A percentile compares a stretch with the other conserved stretches of the same genome.
Conservation (phyloP, 768 basidiomycete genomes). For the Phanerochaete sordida region DNA sequence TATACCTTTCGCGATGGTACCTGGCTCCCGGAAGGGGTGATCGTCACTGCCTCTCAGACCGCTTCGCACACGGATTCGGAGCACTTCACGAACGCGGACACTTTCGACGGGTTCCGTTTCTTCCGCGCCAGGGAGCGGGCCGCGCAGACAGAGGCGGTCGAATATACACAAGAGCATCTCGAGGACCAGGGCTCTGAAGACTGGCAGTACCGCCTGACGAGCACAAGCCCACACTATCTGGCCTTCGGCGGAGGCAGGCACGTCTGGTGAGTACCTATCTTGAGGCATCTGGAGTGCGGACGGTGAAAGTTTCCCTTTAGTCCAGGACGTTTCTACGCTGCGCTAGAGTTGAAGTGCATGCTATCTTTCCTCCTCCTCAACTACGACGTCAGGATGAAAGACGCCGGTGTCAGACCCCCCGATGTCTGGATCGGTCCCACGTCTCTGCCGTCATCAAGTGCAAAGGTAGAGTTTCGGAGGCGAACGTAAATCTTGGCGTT, state of each 20-base stretch:
- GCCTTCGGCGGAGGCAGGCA: slow-evolving; percentile 2
- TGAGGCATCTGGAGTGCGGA: no score
- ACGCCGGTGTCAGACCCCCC: neutral
- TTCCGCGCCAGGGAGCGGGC: slow-evolving; percentile 8
- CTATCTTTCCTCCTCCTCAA: neutral
- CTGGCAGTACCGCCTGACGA: neutral
- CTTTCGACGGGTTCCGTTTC: slow-evolving; percentile 49
- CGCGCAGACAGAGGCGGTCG: slow-evolving; percentile 5
- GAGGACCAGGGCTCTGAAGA: slow-evolving; percentile 18
- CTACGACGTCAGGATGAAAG: neutral
- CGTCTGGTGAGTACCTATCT: neutral
- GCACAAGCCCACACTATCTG: neutral
- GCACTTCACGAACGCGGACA: slow-evolving; percentile 16
- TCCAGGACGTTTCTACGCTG: neutral
- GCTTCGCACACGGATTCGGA: slow-evolving; percentile 21
- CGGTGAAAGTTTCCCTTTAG: neutral
- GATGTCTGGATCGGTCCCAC: neutral
- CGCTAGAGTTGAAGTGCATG: neutral
- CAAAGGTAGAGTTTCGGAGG: neutral
- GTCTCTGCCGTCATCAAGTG: neutral
- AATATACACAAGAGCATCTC: slow-evolving; percentile 18
- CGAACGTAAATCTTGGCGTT: neutral
- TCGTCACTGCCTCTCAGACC: slow-evolving; percentile 16
- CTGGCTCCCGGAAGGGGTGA: slow-evolving; percentile 20
- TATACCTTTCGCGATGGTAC: slow-evolving; percentile 33